Evolutionary conservation across 495 filamentous ascomycete species (phyloP).

Genomic region (Talaromyces adpressus): DNA sequence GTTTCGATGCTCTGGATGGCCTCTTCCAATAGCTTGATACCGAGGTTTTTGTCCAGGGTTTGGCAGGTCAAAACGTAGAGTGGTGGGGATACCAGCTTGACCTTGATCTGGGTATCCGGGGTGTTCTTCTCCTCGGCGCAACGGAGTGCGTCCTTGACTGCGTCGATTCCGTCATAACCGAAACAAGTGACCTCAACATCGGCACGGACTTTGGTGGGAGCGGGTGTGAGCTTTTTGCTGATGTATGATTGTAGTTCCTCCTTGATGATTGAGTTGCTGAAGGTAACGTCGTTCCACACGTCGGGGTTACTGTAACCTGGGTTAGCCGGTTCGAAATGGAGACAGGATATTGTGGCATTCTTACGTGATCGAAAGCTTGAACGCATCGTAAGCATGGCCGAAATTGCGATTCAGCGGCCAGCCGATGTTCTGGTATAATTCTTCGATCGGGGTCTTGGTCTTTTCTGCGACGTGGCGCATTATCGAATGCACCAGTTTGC

Average conservation of each 20-base stretch:
- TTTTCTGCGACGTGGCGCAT: constrained; percentile 98
- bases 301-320: constrained; percentile 66
- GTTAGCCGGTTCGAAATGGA: constrained; percentile 11
- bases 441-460: constrained; percentile 85
- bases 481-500: constrained; percentile 97
- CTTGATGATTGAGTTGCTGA: constrained; percentile 78
- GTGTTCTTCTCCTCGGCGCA: constrained; percentile 86
- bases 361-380: constrained; percentile 98
- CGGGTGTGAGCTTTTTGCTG: constrained; percentile 88
- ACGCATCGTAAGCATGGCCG: constrained; percentile 92
- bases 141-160: constrained; percentile 84
- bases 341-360: neutral
- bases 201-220: constrained; percentile 95
- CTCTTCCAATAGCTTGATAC: constrained; percentile 75
- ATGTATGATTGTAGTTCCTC: constrained; percentile 89
- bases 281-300: constrained; percentile 87
- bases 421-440: constrained; percentile 84
- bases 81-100: constrained; percentile 90
- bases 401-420: constrained; percentile 98
- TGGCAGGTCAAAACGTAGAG: constrained; percentile 91
- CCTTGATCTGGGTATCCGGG: constrained; percentile 85
- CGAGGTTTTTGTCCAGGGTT: constrained; percentile 83
- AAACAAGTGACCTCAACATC: constrained; percentile 99
- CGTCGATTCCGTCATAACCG: constrained; percentile 96
- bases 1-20: constrained; percentile 77